These are phyloP conservation scores for Zoysia pacifica DNA, from an alignment of 176 grass and related monocot genomes.

Conservation along the genomic window DNA sequence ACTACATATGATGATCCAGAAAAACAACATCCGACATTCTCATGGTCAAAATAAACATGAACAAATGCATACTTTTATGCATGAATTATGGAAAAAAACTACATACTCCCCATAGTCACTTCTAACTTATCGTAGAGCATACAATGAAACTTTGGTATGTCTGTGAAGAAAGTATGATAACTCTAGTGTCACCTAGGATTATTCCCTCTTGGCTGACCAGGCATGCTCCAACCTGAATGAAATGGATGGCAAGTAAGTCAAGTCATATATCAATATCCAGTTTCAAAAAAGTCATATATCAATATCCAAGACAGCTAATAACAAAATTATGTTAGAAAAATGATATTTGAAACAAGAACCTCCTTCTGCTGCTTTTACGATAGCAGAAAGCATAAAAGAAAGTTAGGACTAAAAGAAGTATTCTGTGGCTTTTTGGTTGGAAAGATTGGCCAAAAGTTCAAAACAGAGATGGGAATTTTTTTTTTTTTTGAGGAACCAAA, in stretches of 20 bases:
- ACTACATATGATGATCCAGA: not conserved
- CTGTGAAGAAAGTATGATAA: conserved; percentile 16
- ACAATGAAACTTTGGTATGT: not conserved
- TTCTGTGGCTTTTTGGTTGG: not conserved
- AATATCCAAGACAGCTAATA: not conserved
- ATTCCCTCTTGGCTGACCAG: conserved; percentile 87
- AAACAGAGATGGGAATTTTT: not conserved
- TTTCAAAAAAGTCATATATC: conserved; percentile 4
- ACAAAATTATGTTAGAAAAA: not conserved
- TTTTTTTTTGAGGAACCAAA: too few relatives aligned
- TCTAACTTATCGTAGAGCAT: not conserved
- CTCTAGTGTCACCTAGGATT: conserved; percentile 84
- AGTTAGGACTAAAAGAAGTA: not conserved
- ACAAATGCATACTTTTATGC: not conserved
- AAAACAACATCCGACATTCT: not conserved
- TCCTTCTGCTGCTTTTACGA: not conserved
- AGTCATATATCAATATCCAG: conserved; percentile 7
- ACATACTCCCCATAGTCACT: not conserved
- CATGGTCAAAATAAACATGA: not conserved
- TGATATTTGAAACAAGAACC: conserved; percentile 8
- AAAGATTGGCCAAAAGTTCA: not conserved
- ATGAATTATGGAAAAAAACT: not conserved
- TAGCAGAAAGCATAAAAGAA: not conserved
- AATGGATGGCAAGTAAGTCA: conserved; percentile 11
- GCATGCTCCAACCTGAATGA: conserved; percentile 87